These are phyloP conservation scores for Chlorencoelia australis DNA, from an alignment of 2,329 filamentous ascomycete genomes.

Conservation along the genomic window DNA sequence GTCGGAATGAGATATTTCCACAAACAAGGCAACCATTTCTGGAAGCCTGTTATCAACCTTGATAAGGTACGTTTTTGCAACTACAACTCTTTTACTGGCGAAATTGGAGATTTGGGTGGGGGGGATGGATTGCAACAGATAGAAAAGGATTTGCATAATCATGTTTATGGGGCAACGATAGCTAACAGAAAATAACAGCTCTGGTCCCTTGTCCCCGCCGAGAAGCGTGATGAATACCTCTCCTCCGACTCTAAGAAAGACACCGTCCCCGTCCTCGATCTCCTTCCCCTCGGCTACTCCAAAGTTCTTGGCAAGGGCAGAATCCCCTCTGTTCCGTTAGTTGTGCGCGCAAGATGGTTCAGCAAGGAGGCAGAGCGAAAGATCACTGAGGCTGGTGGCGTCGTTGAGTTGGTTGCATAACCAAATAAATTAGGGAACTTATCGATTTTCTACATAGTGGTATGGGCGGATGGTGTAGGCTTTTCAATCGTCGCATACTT, in stretches of 20 bases:
- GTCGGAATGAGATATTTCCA: slow-evolving; percentile 95
- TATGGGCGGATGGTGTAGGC: slow-evolving; percentile 9
- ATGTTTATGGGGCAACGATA: too few species aligned
- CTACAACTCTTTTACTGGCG: background rate
- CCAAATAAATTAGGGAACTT: slow-evolving; percentile 13
- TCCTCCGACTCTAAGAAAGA: slow-evolving; percentile 65
- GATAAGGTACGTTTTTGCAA: slow-evolving; percentile 64
- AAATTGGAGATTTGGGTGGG: slow-evolving; percentile 1
- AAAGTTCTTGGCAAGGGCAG: slow-evolving; percentile 99
- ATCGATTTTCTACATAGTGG: too few species aligned
- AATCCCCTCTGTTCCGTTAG: slow-evolving; percentile 82
- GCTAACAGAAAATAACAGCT: too few species aligned
- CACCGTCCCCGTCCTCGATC: slow-evolving; percentile 94
- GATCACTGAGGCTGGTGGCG: slow-evolving; percentile 96
- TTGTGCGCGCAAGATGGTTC: slow-evolving; percentile 93
- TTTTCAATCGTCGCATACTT: slow-evolving; percentile 7
- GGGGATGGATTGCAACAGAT: background rate
- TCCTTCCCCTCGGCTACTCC: slow-evolving; percentile 93
- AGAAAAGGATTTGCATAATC: background rate
- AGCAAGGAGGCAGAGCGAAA: slow-evolving; percentile 95
- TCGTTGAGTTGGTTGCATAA: slow-evolving; percentile 92
- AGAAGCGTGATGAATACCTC: slow-evolving; percentile 91
- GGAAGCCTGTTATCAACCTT: slow-evolving; percentile 98
- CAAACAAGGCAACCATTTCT: slow-evolving; percentile 90
- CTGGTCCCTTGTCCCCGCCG: slow-evolving; percentile 86